Base-by-base conservation (phyloP, 148 eudicot species). In the Rhododendron williamsianum region DNA sequence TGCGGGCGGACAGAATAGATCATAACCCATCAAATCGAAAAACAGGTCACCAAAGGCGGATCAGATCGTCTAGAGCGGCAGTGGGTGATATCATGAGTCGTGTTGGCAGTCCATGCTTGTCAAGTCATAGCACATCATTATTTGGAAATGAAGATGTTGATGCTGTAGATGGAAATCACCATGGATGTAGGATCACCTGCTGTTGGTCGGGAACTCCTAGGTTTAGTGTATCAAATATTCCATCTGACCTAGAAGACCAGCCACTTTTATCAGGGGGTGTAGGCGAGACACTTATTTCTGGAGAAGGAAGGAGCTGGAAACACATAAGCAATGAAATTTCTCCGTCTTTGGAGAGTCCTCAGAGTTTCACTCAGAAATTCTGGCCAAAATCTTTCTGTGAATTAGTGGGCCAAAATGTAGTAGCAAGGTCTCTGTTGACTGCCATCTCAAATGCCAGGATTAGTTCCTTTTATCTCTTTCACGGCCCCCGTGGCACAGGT, bases 401-500 rank as follows among this genome's bases (percentile, higher is more conserved):
- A 51, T 77, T 97, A 84, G 94, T 93, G 19, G 99, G 99, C 16
- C 99, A 97, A 89, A 85, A 78, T 85, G 85, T 89, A 25, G 94
- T 94, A 19, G 84, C 91, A 76, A 92, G 88, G 69, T 94, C 99
- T 84, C 96, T 97, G 69, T 67, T 94, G 87, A 92, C 91, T 84
- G 93, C 98, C 54, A 89, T 97, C 80, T 88, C 92, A 19, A 92
- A 88, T 82, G 93, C 90, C 71, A 91, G 90, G 87, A 92, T 95
- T 86, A 86, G 87, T 54, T 87, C 98, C 4, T 87, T 94, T 63
- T 97, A 95, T 89, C 89, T 97, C 49, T 97, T 97, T 87, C 92
- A 97, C 67, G 99, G 99, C 65, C 98, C 99, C 23, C 98, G 91
- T 41, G 99, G 98, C 41, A 92, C 98, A 19, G 99, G 99, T 3